Base-by-base conservation (phyloP, 129 eudicot species). In the Sambucus nigra region DNA sequence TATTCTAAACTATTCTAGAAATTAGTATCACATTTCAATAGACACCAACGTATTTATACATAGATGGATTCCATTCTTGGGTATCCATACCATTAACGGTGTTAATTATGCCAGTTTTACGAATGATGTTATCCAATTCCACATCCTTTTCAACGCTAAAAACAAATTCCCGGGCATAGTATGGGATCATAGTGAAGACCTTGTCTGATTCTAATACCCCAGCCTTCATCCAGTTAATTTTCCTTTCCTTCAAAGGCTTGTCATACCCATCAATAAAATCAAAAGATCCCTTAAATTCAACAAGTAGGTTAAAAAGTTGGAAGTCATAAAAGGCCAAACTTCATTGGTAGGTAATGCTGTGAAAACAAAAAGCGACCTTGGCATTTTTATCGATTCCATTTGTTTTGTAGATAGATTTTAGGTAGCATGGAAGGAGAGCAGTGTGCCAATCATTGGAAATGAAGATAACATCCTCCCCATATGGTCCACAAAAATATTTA, bases 371-470 rank as follows among this genome's bases (percentile, higher is more conserved):
- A 24, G 59, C 81, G 49, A 79, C 81, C 73, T 79, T 79, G 49
- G 87, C 87, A 63, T 42, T 63, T 53, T 31, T 47, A 53, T 74
- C 70, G 20, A 74, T 59, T 45, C 87, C 81, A 40, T 52, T 53
- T 2, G 81, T 59, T 55, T 79, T 68, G 76, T 79, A 79, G 66
- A 70, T 59, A 1, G 69, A 0, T 64, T 79, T 79, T 13, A 79
- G 70, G 71, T 79, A 79, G 72, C 87, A 74, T 0, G 87, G 81
- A 42, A 79, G 78, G 33, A 79, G 68, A 26, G 81, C 78, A 4
- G 78, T 66, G 73, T 79, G 87, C 87, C 87, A 79, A 51, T 79
- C 87, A 51, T 79, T 79, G 50, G 87, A 75, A 51, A 79, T 50
- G 51, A 79, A 79, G 64, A 74, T 17, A 51, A 79, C 72, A 59